These are phyloP conservation scores for Cutaneotrichosporon sp. DNA, from an alignment of 1,284 basidiomycete genomes.

Conservation along the genomic window DNA sequence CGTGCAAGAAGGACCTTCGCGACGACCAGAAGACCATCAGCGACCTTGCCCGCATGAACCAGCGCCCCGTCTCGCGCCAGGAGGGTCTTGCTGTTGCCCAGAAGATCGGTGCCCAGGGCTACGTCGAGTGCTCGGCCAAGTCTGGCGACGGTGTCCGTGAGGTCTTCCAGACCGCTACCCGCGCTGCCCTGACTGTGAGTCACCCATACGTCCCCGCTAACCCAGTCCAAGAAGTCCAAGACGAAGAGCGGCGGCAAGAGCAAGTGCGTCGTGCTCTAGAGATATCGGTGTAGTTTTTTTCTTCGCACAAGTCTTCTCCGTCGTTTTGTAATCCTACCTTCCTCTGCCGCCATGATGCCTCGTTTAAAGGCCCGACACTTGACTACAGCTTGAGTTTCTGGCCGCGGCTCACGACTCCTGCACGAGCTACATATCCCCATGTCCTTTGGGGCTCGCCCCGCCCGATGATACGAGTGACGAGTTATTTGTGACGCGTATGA, in stretches of 20 bases:
- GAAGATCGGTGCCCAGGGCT: slow-evolving; percentile 84
- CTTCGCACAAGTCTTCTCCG: slow-evolving; percentile 10
- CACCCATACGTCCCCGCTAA: not conserved
- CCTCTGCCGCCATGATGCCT: slow-evolving; percentile 8
- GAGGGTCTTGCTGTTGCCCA: slow-evolving; percentile 81
- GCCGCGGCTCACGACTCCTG: slow-evolving; percentile 1
- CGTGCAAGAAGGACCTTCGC: slow-evolving; percentile 87
- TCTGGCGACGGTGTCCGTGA: slow-evolving; percentile 85
- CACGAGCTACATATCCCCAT: slow-evolving; percentile 10
- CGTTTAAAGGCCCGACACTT: slow-evolving; percentile 8
- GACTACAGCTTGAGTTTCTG: slow-evolving; percentile 10
- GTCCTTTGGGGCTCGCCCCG: slow-evolving; percentile 8
- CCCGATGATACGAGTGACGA: slow-evolving; percentile 25
- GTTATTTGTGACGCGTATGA: slow-evolving; percentile 1
- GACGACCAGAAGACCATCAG: slow-evolving; percentile 74
- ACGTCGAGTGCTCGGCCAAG: slow-evolving; percentile 88
- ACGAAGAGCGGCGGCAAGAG: slow-evolving; percentile 34
- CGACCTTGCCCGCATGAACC: slow-evolving; percentile 75
- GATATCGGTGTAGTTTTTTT: slow-evolving; percentile 6
- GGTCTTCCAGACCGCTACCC: slow-evolving; percentile 86
- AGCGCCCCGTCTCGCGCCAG: slow-evolving; percentile 69
- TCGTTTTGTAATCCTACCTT: slow-evolving; percentile 31
- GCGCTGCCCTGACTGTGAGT: slow-evolving; percentile 66
- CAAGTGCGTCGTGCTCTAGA: slow-evolving; percentile 60
- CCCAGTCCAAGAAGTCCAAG: slow-evolving; percentile 21